Conservation (phyloP, 129 eudicot species). For the Mikania micrantha region DNA sequence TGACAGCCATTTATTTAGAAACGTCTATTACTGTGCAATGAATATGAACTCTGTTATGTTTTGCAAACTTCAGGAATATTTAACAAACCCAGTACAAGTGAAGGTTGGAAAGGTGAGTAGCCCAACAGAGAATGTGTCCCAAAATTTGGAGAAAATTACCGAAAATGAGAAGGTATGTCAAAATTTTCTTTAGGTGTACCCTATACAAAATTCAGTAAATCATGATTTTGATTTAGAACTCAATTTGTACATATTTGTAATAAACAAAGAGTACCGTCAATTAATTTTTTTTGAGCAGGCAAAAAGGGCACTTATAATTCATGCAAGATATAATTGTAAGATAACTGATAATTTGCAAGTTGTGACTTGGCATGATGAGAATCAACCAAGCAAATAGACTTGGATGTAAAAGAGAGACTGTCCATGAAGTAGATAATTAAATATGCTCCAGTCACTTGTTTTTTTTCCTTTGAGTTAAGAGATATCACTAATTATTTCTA, state of each 20-base stretch:
- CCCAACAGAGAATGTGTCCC: constrained; percentile 78
- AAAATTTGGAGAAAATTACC: constrained; percentile 64
- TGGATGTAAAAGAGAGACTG: not conserved
- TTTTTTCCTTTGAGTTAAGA: not conserved
- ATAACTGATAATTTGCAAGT: not conserved
- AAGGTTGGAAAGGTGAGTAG: constrained; percentile 87
- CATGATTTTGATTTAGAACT: not conserved
- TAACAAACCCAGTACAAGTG: constrained; percentile 71
- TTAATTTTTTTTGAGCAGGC: not conserved
- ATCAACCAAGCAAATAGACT: not conserved
- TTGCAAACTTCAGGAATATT: constrained; percentile 48
- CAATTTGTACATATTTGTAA: not conserved
- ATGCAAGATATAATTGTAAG: not conserved
- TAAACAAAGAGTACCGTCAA: not conserved
- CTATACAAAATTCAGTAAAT: not conserved
- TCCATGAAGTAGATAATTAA: not conserved
- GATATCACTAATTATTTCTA: not conserved
- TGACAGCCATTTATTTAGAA: not conserved
- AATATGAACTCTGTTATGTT: not conserved
- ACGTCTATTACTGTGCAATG: not conserved
- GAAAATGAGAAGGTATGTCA: constrained; percentile 68
- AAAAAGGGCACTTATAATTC: not conserved
- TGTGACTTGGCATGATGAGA: not conserved
- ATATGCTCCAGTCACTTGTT: not conserved
- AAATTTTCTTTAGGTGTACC: not conserved